These are phyloP conservation scores for Calendula officinalis DNA, from an alignment of 129 eudicot species.

Conservation along the genomic window DNA sequence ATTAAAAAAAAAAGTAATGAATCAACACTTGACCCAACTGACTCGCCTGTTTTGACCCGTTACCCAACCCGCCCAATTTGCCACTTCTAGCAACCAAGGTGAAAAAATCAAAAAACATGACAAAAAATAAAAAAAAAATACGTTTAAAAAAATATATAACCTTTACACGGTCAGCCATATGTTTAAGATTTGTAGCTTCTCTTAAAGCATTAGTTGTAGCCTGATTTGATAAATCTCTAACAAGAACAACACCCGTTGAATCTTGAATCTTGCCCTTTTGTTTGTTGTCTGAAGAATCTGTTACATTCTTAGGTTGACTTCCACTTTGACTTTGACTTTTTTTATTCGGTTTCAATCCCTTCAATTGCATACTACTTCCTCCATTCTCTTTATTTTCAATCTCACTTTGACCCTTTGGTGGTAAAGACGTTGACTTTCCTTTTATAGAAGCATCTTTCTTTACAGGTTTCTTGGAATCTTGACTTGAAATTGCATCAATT, in stretches of 20 bases:
- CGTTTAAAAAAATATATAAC: constrained; percentile 28
- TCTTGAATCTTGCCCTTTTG: constrained; percentile 51
- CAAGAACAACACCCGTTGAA: constrained; percentile 57
- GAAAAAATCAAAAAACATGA: background rate
- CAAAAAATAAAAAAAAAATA: background rate
- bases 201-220: constrained; percentile 76
- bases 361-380: constrained; percentile 25
- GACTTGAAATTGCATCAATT: constrained; percentile 24
- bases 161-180: constrained; percentile 95
- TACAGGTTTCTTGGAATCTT: constrained; percentile 46
- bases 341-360: constrained; percentile 42
- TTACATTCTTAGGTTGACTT: constrained; percentile 31
- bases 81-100: background rate
- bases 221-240: constrained; percentile 71
- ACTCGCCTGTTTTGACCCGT: background rate
- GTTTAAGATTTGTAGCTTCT: constrained; percentile 93
- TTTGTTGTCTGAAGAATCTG: constrained; percentile 41
- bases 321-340: constrained; percentile 50
- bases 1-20: background rate
- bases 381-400: constrained; percentile 39
- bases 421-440: constrained; percentile 60
- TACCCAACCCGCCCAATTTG: constrained; percentile 1
- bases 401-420: constrained; percentile 58
- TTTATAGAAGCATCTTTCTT: constrained; percentile 49
- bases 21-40: background rate